Conservation (phyloP, 2,329 filamentous ascomycete species). For the Aspergillus niger region DNA sequence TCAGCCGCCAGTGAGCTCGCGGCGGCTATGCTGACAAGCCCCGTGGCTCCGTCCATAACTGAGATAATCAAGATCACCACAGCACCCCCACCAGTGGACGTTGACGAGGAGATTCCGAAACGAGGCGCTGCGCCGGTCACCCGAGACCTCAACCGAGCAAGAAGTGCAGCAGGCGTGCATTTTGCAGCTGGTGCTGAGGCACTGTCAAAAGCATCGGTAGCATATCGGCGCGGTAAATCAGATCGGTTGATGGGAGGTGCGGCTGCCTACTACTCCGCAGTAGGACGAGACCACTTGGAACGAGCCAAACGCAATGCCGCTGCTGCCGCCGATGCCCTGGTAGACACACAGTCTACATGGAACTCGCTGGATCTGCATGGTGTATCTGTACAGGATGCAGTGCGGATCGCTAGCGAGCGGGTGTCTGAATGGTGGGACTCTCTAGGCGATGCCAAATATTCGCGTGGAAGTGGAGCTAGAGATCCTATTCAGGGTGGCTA, state of each 20-base stretch:
- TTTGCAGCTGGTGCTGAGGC: conserved; percentile 52
- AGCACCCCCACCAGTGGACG: conserved; percentile 23
- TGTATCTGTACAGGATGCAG: conserved; percentile 76
- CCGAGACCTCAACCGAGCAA: conserved; percentile 30
- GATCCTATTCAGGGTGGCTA: conserved; percentile 59
- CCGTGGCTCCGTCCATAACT: conserved; percentile 29
- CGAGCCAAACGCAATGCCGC: conserved; percentile 61
- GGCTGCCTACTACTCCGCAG: conserved; percentile 72
- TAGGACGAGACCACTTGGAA: conserved; percentile 65
- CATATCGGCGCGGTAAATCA: conserved; percentile 65
- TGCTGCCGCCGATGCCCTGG: conserved; percentile 69
- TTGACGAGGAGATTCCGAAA: conserved; percentile 26
- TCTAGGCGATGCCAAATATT: conserved; percentile 65
- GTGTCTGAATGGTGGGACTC: conserved; percentile 75
- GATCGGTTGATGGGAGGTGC: conserved; percentile 73
- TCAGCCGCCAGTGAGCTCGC: conserved; percentile 63
- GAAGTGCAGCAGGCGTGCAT: conserved; percentile 47
- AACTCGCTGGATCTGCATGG: conserved; percentile 77
- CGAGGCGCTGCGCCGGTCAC: conserved; percentile 11
- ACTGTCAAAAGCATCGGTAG: conserved; percentile 59
- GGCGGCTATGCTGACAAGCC: conserved; percentile 51
- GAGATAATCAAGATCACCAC: conserved; percentile 50
- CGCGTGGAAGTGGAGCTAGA: conserved; percentile 37
- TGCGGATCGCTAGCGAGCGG: conserved; percentile 70
- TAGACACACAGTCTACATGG: conserved; percentile 65